A percentile compares a stretch with the other conserved stretches of the same genome.
These are phyloP conservation scores for Aspergillus sp. DNA, from an alignment of 2,329 filamentous ascomycete species.

Conservation along the genomic window DNA sequence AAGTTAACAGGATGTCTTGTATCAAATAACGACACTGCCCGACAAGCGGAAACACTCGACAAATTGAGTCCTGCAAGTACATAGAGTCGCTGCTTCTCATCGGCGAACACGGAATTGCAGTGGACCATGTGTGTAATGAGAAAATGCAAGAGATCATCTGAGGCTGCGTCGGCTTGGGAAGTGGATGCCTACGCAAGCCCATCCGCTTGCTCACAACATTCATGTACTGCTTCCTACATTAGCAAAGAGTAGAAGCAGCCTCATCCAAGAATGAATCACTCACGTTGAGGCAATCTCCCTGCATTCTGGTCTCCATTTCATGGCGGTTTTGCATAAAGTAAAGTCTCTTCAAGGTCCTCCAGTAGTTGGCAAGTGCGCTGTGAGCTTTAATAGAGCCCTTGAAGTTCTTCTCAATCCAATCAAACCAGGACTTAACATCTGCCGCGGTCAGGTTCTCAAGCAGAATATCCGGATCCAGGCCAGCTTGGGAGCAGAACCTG, in stretches of 20 bases:
- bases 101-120: constrained; percentile 8
- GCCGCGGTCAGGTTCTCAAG: constrained; percentile 7
- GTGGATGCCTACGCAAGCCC: constrained; percentile 5
- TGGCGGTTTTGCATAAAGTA: constrained; percentile 9
- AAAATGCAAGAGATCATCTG: constrained; percentile 9
- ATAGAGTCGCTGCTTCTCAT: constrained; percentile 13
- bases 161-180: constrained; percentile 8
- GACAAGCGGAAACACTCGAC: constrained; percentile 9
- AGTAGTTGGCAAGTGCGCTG: constrained; percentile 9
- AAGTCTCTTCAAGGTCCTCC: constrained; percentile 12
- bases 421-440: constrained; percentile 12
- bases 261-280: not conserved
- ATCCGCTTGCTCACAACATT: constrained; percentile 9
- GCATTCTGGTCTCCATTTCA: constrained; percentile 5
- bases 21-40: constrained; percentile 12
- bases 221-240: constrained; percentile 7
- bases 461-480: constrained; percentile 4
- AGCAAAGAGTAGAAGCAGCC: not conserved
- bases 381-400: constrained; percentile 8
- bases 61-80: constrained; percentile 7
- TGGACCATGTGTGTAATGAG: constrained; percentile 6
- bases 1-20: constrained; percentile 5
- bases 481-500: constrained; percentile 9
- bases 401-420: constrained; percentile 13
- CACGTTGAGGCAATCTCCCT: constrained; percentile 5